Evolutionary conservation across 768 basidiomycete species (phyloP).

Genomic region (Amanita thiersii): DNA sequence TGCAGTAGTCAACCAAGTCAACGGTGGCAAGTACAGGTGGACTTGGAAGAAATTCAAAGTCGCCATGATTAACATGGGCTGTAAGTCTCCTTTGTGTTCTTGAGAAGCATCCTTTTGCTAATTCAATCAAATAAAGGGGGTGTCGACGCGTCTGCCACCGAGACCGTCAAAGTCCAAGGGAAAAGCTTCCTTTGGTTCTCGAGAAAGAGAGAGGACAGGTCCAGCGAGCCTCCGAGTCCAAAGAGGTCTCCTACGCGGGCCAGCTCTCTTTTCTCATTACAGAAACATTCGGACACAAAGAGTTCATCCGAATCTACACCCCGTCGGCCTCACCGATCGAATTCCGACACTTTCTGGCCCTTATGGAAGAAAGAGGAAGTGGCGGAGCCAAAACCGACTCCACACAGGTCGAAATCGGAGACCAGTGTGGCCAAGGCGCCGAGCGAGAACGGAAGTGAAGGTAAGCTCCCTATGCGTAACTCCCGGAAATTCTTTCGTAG

Average conservation of each 20-base stretch:
- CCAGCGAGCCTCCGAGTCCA: conserved; percentile 6
- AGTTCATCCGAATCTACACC: conserved; percentile 6
- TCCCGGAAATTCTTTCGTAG: conserved; percentile 4
- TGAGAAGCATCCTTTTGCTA: neutral
- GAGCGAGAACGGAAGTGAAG: conserved; percentile 18
- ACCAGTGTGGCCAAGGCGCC: conserved; percentile 2
- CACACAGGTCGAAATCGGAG: too few species aligned
- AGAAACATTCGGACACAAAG: conserved; percentile 20
- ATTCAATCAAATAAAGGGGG: conserved; percentile 39
- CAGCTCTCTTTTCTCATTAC: conserved; percentile 19
- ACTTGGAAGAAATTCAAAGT: conserved; percentile 78
- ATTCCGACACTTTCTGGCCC: conserved; percentile 18
- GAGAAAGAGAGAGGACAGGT: conserved; percentile 34
- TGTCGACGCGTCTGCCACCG: conserved; percentile 51
- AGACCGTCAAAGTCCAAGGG: conserved; percentile 51
- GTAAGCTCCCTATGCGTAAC: conserved; percentile 12
- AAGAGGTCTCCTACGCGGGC: conserved; percentile 16
- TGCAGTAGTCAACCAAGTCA: conserved; percentile 62
- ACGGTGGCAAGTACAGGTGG: conserved; percentile 75
- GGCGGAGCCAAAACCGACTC: conserved; percentile 18
- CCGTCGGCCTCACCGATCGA: conserved; percentile 9
- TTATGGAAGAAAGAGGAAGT: conserved; percentile 17
- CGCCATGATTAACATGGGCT: conserved; percentile 76
- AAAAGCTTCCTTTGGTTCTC: conserved; percentile 45
- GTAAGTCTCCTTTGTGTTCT: conserved; percentile 34